phyloP scores from a whole-genome alignment of 768 basidiomycete species.

The Pleurotus giganteus region DNA sequence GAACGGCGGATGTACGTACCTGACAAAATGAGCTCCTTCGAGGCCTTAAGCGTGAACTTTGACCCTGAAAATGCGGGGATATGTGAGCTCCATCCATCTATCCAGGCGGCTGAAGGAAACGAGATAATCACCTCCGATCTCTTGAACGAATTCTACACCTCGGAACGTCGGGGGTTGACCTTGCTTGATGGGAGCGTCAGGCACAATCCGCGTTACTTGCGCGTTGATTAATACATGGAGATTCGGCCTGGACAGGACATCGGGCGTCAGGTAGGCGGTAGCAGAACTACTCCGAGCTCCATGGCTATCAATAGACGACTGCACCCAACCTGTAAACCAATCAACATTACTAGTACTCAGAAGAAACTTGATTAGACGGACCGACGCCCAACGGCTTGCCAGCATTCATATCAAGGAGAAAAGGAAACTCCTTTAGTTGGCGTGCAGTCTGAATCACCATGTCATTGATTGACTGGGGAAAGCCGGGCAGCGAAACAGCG shows the following conservation, averaged over 20 bases:
- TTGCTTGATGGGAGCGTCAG: constrained; percentile 12
- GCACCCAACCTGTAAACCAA: constrained; percentile 22
- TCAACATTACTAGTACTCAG: neutral
- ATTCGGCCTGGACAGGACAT: constrained; percentile 23
- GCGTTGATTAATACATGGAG: constrained; percentile 27
- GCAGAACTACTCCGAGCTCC: constrained; percentile 29
- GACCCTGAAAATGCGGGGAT: neutral
- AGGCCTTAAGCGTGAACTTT: constrained; percentile 3
- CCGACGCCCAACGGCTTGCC: constrained; percentile 28
- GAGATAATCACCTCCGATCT: constrained; percentile 3
- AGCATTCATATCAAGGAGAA: constrained; percentile 25
- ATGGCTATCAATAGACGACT: constrained; percentile 19
- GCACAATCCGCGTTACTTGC: constrained; percentile 17
- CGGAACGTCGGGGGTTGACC: constrained; percentile 10
- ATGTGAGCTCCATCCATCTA: too few relatives aligned
- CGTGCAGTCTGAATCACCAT: constrained; percentile 28
- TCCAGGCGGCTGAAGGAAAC: too few relatives aligned
- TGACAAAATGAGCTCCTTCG: constrained; percentile 26
- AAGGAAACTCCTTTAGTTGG: constrained; percentile 27
- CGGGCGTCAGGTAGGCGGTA: constrained; percentile 27
- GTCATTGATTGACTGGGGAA: constrained; percentile 26
- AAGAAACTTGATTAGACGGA: constrained; percentile 2
- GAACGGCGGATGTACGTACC: constrained; percentile 1
- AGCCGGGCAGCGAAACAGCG: constrained; percentile 30
- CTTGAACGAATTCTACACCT: constrained; percentile 18